Conservation (phyloP, 2,329 filamentous ascomycete species). For the Epichloe glyceriae region DNA sequence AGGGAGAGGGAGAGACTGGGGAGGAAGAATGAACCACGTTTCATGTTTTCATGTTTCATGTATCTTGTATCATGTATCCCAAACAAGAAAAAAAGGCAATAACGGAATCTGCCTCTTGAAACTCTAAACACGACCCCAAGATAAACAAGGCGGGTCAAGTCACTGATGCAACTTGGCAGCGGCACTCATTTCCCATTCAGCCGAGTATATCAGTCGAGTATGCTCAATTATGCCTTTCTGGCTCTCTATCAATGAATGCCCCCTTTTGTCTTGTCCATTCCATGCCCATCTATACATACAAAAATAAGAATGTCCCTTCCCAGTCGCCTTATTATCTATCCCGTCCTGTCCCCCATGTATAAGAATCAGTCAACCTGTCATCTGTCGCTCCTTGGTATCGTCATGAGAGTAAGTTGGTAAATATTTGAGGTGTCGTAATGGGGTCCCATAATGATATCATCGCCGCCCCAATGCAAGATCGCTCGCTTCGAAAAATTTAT, state of each 20-base stretch:
- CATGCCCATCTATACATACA: slow-evolving; percentile 1
- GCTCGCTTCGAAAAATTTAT: slow-evolving; percentile 1
- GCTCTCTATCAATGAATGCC: neutral
- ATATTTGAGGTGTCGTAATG: neutral
- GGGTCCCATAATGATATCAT: neutral
- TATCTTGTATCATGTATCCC: no score
- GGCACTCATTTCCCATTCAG: neutral
- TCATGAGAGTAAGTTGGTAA: neutral
- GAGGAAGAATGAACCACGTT: no score
- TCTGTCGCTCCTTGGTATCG: slow-evolving; percentile 2
- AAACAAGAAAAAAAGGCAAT: no score
- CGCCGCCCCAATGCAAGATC: slow-evolving; percentile 5
- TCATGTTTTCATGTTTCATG: no score
- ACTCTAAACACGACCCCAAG: no score
- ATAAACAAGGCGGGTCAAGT: no score
- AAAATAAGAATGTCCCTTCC: neutral
- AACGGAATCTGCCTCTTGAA: no score
- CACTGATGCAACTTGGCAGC: neutral
- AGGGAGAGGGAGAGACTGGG: neutral
- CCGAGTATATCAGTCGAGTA: neutral
- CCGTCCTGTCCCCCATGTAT: neutral
- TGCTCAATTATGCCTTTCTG: neutral
- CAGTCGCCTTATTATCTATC: neutral
- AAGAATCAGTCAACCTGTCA: neutral
- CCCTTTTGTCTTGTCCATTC: slow-evolving; percentile 1